A percentile compares a stretch with the other conserved stretches of the same genome.
Conservation (phyloP, 495 filamentous ascomycete genomes). For the Cenococcum geophilum region DNA sequence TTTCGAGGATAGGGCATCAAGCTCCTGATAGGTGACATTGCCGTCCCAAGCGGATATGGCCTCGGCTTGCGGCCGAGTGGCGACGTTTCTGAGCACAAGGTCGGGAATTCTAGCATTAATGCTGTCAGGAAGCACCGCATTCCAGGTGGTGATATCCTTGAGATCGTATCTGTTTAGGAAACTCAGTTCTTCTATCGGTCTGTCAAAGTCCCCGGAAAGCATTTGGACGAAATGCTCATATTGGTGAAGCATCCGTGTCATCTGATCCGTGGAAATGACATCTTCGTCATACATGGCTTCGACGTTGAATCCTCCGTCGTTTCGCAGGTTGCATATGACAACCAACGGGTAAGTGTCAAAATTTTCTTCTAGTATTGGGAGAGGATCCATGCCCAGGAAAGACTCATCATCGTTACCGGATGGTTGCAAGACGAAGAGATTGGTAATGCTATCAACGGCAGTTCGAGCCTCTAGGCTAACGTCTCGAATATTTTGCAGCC, state of each 20-base stretch:
- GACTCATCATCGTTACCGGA: constrained; percentile 23
- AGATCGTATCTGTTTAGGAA: constrained; percentile 16
- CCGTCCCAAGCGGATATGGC: constrained; percentile 34
- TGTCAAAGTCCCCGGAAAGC: constrained; percentile 34
- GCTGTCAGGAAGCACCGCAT: constrained; percentile 9
- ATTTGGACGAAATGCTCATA: constrained; percentile 21
- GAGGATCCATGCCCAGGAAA: constrained; percentile 22
- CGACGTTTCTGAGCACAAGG: constrained; percentile 15
- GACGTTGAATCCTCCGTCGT: constrained; percentile 9
- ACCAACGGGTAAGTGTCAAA: constrained; percentile 31
- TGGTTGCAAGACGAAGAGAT: constrained; percentile 52
- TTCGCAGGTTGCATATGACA: constrained; percentile 18
- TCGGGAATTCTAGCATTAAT: constrained; percentile 21
- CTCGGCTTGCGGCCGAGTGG: constrained; percentile 8
- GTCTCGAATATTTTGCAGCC: constrained; percentile 61
- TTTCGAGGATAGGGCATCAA: constrained; percentile 31
- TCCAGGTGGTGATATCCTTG: constrained; percentile 19
- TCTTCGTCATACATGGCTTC: constrained; percentile 20
- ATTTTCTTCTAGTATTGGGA: constrained; percentile 22
- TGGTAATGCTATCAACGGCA: constrained; percentile 57
- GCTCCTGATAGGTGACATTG: constrained; percentile 33
- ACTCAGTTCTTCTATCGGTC: constrained; percentile 14
- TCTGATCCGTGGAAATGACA: constrained; percentile 16
- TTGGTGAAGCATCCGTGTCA: constrained; percentile 26
- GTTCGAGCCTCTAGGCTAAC: constrained; percentile 55